Base-by-base conservation (phyloP, 2,329 filamentous ascomycete species). In the Drechmeria coniospora region DNA sequence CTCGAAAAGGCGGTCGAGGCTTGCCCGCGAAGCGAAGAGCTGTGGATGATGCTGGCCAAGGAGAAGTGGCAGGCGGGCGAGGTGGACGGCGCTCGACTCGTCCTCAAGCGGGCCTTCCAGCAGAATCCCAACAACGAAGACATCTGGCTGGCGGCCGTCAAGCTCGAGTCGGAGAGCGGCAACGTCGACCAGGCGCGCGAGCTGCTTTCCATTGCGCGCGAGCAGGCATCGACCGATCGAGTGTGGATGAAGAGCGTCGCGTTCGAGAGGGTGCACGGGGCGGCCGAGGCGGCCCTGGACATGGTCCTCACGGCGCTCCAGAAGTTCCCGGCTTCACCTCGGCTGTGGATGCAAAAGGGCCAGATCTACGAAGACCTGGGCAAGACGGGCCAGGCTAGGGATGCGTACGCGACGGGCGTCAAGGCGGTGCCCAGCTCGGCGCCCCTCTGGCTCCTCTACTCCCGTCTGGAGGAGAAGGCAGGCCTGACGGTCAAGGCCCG, bases 291-390 rank as follows among this genome's bases (percentile, higher is more conserved):
- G 2, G 86, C 90, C 0, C 65, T 98, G 10, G 80, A 92, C 43
- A 73, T 98, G 8, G 81, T 81, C 23, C 82, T 86, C 33, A 78
- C 92, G 47, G 90, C 79, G 1, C 61, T 98, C 20, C 77, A 86
- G 38, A 67, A 82, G 8, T 98, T 92, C 58, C 87, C 90, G 1
- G 70, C 74, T 24, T 73, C 79, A 9, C 68, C 82, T 28, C 95
- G 95, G 55, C 65, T 98, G 15, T 94, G 87, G 78, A 94, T 95
- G 80, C 81, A 93, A 61, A 98, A 98, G 56, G 90, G 92, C 0
- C 90, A 98, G 49, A 90, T 95, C 36, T 98, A 98, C 61, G 80
- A 94, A 46, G 68, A 75, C 23, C 67, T 84, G 25, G 75, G 70
- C 41, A 84, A 83, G 56, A 58, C 79, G 10, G 75, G 79, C 0